Conservation (phyloP, 257 asterid species). For the Solanum peruvianum region DNA sequence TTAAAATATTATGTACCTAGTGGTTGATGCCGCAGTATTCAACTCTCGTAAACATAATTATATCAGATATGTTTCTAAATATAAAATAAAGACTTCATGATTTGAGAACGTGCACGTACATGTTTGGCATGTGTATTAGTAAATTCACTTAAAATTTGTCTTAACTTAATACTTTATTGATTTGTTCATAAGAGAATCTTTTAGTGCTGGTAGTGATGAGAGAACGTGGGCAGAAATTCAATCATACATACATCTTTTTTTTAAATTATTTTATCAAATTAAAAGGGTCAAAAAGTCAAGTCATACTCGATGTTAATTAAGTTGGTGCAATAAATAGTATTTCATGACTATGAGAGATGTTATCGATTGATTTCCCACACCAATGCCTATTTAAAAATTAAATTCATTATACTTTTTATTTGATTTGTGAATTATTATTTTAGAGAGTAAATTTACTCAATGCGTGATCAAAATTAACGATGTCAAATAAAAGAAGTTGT, state of each 20-base stretch:
- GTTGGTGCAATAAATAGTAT: not conserved
- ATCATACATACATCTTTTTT: not conserved
- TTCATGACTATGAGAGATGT: too few species aligned
- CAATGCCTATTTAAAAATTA: too few species aligned
- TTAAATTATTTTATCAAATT: not conserved
- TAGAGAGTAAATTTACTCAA: not conserved
- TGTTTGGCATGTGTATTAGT: not conserved
- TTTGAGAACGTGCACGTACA: not conserved
- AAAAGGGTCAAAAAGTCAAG: not conserved
- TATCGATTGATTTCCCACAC: not conserved
- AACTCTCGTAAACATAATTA: not conserved
- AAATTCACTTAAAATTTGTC: not conserved
- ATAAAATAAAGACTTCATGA: not conserved
- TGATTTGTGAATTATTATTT: not conserved
- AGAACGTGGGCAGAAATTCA: not conserved
- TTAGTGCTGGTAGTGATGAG: not conserved
- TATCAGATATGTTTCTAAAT: not conserved
- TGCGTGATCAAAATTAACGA: fast-evolving
- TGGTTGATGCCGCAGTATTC: not conserved
- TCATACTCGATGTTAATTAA: not conserved
- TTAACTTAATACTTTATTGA: not conserved
- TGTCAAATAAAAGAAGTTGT: not conserved
- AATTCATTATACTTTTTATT: not conserved
- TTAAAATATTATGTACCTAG: not conserved
- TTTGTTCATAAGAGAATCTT: not conserved